phyloP scores from a whole-genome alignment of 768 basidiomycete genomes.

The Gyrodon lividus region DNA sequence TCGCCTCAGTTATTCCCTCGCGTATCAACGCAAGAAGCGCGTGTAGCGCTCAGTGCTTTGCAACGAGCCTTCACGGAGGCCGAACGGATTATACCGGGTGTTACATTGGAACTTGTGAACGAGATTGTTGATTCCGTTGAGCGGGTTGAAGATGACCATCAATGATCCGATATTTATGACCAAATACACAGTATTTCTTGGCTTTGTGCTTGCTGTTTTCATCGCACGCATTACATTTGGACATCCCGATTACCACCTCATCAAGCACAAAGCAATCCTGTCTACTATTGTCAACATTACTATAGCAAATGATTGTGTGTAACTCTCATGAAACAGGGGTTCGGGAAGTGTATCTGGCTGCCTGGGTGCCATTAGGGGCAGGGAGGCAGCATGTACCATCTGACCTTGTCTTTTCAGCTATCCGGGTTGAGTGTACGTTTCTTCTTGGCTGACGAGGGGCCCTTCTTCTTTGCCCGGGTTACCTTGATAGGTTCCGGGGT shows the following conservation, averaged over 20 bases:
- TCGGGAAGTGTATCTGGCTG: background rate
- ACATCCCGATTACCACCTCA: conserved; percentile 17
- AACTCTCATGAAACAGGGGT: conserved; percentile 15
- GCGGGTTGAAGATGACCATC: conserved; percentile 73
- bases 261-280: conserved; percentile 12
- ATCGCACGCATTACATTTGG: conserved; percentile 16
- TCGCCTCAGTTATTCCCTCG: conserved; percentile 77
- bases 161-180: conserved; percentile 36
- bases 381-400: background rate
- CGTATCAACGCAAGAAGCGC: conserved; percentile 89
- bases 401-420: conserved; percentile 2
- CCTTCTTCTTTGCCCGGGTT: conserved; percentile 66
- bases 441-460: conserved; percentile 52
- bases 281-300: conserved; percentile 9
- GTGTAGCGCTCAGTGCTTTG: conserved; percentile 79
- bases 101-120: conserved; percentile 88
- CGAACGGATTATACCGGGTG: conserved; percentile 92
- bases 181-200: conserved; percentile 13
- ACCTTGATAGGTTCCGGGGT: conserved; percentile 76
- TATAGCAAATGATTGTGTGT: conserved; percentile 21
- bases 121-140: conserved; percentile 94
- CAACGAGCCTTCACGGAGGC: conserved; percentile 94
- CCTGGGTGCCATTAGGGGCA: background rate
- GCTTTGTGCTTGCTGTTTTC: conserved; percentile 16
- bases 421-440: conserved; percentile 50